A percentile compares a stretch with the other conserved stretches of the same genome.
Evolutionary conservation across 352 stramenopile genomes (phyloP).

Genomic region (Lagenidium giganteum): DNA sequence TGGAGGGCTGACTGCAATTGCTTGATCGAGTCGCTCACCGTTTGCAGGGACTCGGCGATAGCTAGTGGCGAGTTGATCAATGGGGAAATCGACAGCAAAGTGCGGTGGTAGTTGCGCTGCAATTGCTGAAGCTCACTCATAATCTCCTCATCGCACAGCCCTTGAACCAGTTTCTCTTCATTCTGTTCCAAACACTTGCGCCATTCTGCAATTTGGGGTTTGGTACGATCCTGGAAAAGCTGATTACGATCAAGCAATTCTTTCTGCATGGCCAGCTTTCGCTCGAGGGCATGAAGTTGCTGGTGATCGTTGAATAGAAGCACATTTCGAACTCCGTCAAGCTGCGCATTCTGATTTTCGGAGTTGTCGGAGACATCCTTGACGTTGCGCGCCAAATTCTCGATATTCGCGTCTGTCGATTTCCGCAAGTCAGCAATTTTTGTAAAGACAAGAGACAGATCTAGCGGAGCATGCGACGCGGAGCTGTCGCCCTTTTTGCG

Average conservation of each 20-base stretch:
- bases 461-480: slow-evolving; percentile 26
- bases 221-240: slow-evolving; percentile 58
- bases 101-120: slow-evolving; percentile 57
- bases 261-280: slow-evolving; percentile 55
- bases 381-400: slow-evolving; percentile 46
- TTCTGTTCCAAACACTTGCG: slow-evolving; percentile 48
- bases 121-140: slow-evolving; percentile 57
- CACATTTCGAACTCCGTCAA: slow-evolving; percentile 48
- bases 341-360: slow-evolving; percentile 41
- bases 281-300: slow-evolving; percentile 50
- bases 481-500: too few species aligned
- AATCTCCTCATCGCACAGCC: slow-evolving; percentile 48
- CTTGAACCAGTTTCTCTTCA: slow-evolving; percentile 56
- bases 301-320: slow-evolving; percentile 47
- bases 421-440: slow-evolving; percentile 69
- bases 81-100: slow-evolving; percentile 47
- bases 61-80: slow-evolving; percentile 51
- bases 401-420: slow-evolving; percentile 52
- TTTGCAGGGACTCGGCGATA: slow-evolving; percentile 54
- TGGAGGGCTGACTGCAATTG: slow-evolving; percentile 48
- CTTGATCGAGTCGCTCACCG: slow-evolving; percentile 48
- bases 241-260: slow-evolving; percentile 65
- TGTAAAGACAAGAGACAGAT: slow-evolving; percentile 78
- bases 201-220: slow-evolving; percentile 65
- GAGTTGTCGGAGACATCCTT: slow-evolving; percentile 27